Conservation (phyloP, 805 yeast species). For the Komagataella phaffii region DNA sequence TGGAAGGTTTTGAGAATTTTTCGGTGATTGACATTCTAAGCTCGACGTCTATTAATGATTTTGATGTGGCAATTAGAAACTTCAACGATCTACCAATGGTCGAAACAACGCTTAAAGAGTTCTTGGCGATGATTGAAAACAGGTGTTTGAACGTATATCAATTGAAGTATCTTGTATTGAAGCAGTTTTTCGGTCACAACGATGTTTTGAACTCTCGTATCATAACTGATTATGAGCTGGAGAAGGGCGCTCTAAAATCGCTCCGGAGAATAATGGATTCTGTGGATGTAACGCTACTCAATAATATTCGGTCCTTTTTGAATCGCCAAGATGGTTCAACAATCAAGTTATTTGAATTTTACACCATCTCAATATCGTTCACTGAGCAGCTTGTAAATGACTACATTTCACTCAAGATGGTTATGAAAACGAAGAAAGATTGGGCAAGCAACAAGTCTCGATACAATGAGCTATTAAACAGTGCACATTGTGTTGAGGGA, state of each 20-base stretch:
- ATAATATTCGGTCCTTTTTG: conserved; percentile 3
- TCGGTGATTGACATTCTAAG: conserved; percentile 19
- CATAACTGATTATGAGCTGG: conserved; percentile 11
- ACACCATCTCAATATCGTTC: conserved; percentile 18
- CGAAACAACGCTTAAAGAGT: conserved; percentile 2
- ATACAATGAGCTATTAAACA: conserved; percentile 11
- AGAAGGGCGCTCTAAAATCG: conserved; percentile 7
- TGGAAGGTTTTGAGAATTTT: conserved; percentile 7
- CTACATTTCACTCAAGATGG: conserved; percentile 18
- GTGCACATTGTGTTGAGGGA: background rate
- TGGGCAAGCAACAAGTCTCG: conserved; percentile 7
- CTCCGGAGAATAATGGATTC: conserved; percentile 14
- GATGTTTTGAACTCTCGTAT: conserved; percentile 9
- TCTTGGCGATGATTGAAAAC: conserved; percentile 9
- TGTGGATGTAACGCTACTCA: conserved; percentile 10
- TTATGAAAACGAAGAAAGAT: conserved; percentile 10
- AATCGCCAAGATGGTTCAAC: background rate
- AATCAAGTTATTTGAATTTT: conserved; percentile 1
- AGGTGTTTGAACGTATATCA: conserved; percentile 13
- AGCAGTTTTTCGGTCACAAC: conserved; percentile 9
- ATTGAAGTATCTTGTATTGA: conserved; percentile 12
- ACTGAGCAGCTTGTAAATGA: conserved; percentile 30
- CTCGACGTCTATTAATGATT: conserved; percentile 8
- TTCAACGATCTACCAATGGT: conserved; percentile 10
- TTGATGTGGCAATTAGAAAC: conserved; percentile 4